These are phyloP conservation scores for Phoenix roebelenii DNA, from an alignment of 176 grass and related monocot species.

Conservation along the genomic window DNA sequence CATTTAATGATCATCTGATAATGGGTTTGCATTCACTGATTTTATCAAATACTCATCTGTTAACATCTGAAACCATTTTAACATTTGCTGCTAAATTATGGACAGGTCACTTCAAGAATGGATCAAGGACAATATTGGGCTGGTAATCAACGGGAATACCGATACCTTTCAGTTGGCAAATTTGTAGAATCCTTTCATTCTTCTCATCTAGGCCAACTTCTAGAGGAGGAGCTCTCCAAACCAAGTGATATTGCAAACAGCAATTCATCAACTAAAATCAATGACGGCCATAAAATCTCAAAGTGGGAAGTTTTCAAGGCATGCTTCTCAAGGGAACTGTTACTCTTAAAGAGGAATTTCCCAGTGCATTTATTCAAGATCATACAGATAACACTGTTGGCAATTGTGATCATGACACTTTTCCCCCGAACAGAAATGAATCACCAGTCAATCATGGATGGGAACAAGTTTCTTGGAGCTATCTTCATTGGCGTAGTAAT, in stretches of 20 bases:
- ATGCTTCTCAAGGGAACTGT: constrained; percentile 75
- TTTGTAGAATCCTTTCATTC: constrained; percentile 46
- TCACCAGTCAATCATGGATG: constrained; percentile 55
- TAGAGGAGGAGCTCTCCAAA: constrained; percentile 19
- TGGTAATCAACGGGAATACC: constrained; percentile 49
- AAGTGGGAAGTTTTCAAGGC: constrained; percentile 78
- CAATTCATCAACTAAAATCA: constrained; percentile 29
- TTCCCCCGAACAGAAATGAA: constrained; percentile 70
- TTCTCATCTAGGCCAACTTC: constrained; percentile 29
- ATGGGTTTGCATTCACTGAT: background rate
- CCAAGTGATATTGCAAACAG: constrained; percentile 27
- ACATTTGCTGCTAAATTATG: constrained; percentile 4
- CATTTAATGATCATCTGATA: background rate
- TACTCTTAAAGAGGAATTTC: constrained; percentile 82
- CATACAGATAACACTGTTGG: constrained; percentile 68
- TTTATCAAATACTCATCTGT: background rate
- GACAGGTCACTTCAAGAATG: constrained; percentile 75
- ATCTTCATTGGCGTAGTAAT: constrained; percentile 50
- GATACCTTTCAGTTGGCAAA: constrained; percentile 42
- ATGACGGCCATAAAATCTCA: constrained; percentile 35
- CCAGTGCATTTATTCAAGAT: constrained; percentile 85
- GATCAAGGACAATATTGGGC: constrained; percentile 87
- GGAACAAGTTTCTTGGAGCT: constrained; percentile 71
- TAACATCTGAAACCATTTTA: background rate
- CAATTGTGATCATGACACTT: constrained; percentile 70